A percentile compares a stretch with the other conserved stretches of the same genome.
These are phyloP conservation scores for Celoporthe dispersa DNA, from an alignment of 2,329 filamentous ascomycete species.

Conservation along the genomic window DNA sequence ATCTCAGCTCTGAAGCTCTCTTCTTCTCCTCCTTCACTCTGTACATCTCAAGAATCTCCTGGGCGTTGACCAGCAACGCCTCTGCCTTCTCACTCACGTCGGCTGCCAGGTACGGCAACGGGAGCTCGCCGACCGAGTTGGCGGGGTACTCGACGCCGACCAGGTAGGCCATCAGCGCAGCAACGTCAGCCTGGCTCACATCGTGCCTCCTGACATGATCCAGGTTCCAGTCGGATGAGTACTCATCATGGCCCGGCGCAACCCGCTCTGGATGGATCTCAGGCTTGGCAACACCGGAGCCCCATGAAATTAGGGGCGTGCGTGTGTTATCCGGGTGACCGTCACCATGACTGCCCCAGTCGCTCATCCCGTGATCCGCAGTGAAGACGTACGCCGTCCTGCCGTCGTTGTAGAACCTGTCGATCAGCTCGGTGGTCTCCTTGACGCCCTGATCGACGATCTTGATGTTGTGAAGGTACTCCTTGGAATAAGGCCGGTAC, in stretches of 20 bases:
- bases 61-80: conserved; percentile 82
- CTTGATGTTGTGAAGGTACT: conserved; percentile 94
- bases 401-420: conserved; percentile 82
- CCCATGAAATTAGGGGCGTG: conserved; percentile 92
- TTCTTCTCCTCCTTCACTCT: conserved; percentile 90
- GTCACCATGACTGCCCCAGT: conserved; percentile 98
- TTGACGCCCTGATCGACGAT: conserved; percentile 89
- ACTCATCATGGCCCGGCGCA: conserved; percentile 86
- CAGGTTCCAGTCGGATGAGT: conserved; percentile 87
- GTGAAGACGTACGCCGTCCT: conserved; percentile 97
- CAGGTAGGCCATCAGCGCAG: conserved; percentile 93
- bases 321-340: conserved; percentile 96
- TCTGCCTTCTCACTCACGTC: conserved; percentile 77
- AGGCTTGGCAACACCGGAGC: conserved; percentile 84
- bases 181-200: conserved; percentile 91
- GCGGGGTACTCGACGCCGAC: conserved; percentile 87
- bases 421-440: conserved; percentile 79
- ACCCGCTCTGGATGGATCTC: conserved; percentile 56
- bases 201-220: conserved; percentile 84
- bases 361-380: conserved; percentile 98
- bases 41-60: conserved; percentile 93
- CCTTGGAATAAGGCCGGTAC: conserved; percentile 89
- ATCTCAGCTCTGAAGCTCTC: conserved; percentile 73
- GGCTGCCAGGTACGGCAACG: conserved; percentile 79
- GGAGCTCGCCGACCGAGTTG: conserved; percentile 94